Evolutionary conservation across 768 basidiomycete genomes (phyloP).

Genomic region (Dioszegia hungarica): DNA sequence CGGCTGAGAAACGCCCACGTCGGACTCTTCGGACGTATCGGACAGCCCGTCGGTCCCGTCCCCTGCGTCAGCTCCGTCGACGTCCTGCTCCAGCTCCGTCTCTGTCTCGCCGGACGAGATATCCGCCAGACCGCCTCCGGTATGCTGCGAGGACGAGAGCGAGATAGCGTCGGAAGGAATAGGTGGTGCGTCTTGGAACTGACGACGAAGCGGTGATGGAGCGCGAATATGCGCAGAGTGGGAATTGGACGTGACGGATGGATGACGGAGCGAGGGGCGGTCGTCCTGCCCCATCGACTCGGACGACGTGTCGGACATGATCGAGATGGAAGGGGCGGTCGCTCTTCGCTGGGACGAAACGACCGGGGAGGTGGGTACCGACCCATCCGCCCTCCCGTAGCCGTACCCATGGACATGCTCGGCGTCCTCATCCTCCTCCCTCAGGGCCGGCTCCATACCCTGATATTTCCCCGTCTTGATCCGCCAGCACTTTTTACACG

Average conservation of each 20-base stretch:
- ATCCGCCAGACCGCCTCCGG: neutral
- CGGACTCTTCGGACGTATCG: slow-evolving; percentile 26
- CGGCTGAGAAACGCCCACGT: neutral
- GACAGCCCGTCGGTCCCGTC: slow-evolving; percentile 31
- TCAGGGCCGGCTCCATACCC: slow-evolving; percentile 10
- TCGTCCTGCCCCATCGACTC: neutral
- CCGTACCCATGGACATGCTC: too few species aligned
- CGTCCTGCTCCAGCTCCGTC: neutral
- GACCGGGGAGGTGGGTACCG: slow-evolving; percentile 25
- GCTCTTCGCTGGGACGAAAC: neutral
- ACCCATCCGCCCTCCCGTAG: slow-evolving; percentile 19
- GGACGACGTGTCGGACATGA: neutral
- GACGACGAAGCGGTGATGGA: slow-evolving; percentile 33
- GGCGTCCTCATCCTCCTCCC: slow-evolving; percentile 43
- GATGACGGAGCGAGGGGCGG: neutral
- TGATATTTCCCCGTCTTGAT: slow-evolving; percentile 59
- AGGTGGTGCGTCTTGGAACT: neutral
- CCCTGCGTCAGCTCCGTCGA: slow-evolving; percentile 17
- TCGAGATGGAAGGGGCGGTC: slow-evolving; percentile 18
- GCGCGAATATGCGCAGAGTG: slow-evolving; percentile 12
- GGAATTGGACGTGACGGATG: slow-evolving; percentile 9
- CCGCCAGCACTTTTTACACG: slow-evolving; percentile 92
- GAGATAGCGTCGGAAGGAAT: neutral
- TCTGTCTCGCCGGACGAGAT: neutral
- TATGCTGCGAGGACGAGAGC: slow-evolving; percentile 1